Conservation (phyloP, 2,329 filamentous ascomycete species). For the Coniochaeta ligniaria region DNA sequence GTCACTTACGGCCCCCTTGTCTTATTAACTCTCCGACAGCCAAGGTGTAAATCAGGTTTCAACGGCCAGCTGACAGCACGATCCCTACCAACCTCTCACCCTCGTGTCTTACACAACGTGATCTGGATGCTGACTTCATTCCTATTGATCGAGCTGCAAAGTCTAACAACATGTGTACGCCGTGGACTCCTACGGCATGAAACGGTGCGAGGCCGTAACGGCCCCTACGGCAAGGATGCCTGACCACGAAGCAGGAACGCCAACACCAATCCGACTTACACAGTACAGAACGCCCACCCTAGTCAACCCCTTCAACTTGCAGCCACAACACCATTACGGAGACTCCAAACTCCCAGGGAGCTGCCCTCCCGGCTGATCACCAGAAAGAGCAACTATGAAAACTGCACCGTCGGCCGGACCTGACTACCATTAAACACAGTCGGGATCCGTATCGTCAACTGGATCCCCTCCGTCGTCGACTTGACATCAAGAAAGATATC, state of each 20-base stretch:
- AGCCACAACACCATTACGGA: neutral
- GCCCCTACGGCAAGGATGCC: neutral
- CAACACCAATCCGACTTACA: neutral
- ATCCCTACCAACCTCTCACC: neutral
- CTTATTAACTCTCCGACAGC: neutral
- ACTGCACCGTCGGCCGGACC: slow-evolving; percentile 20
- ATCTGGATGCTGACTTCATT: neutral
- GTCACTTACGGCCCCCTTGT: neutral
- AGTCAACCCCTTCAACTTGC: neutral
- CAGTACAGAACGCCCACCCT: neutral
- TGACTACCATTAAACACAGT: slow-evolving; percentile 40
- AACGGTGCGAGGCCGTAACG: neutral
- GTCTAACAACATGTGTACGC: neutral
- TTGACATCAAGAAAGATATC: slow-evolving; percentile 52
- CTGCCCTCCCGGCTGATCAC: neutral
- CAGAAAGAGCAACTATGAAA: slow-evolving; percentile 13
- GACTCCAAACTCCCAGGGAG: neutral
- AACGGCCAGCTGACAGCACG: neutral
- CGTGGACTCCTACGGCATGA: neutral
- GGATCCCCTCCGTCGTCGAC: slow-evolving; percentile 50
- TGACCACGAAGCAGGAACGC: neutral
- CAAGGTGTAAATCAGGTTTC: neutral
- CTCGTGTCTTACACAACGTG: neutral
- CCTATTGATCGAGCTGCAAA: neutral
- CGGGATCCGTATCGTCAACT: slow-evolving; percentile 50